Percentiles rank a stretch among this genome's conserved stretches.
These are phyloP conservation scores for Alopecurus myosuroides DNA, from an alignment of 176 grass and related monocot species.

Conservation along the genomic window DNA sequence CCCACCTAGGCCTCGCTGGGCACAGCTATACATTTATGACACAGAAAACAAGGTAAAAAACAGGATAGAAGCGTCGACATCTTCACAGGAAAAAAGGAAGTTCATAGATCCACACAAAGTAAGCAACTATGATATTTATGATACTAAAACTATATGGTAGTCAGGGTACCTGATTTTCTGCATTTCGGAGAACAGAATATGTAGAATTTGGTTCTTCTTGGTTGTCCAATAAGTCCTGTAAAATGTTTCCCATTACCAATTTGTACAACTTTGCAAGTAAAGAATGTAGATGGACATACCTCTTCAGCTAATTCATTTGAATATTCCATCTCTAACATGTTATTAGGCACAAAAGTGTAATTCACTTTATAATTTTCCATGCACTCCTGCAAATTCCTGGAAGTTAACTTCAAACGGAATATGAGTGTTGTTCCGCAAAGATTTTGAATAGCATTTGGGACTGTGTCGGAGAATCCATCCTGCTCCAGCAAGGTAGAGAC, in stretches of 20 bases:
- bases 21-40: background rate
- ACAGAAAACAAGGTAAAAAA: conserved; percentile 19
- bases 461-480: background rate
- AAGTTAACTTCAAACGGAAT: background rate
- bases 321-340: background rate
- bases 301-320: background rate
- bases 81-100: too few relatives aligned
- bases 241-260: background rate
- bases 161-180: background rate
- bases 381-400: background rate
- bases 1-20: background rate
- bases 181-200: background rate
- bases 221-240: background rate
- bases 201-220: background rate
- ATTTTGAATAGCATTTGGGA: background rate
- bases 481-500: background rate
- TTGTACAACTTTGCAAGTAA: background rate
- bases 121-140: too few relatives aligned
- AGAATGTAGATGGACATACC: background rate
- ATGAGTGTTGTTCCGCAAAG: background rate
- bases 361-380: background rate
- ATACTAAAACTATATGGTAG: background rate
- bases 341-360: background rate
- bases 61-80: background rate
- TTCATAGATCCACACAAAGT: too few relatives aligned